Evolutionary conservation across 2,329 filamentous ascomycete genomes (phyloP), one percentile per base, ranked within the genome.

Genomic region (Hymenoscyphus albidus): DNA sequence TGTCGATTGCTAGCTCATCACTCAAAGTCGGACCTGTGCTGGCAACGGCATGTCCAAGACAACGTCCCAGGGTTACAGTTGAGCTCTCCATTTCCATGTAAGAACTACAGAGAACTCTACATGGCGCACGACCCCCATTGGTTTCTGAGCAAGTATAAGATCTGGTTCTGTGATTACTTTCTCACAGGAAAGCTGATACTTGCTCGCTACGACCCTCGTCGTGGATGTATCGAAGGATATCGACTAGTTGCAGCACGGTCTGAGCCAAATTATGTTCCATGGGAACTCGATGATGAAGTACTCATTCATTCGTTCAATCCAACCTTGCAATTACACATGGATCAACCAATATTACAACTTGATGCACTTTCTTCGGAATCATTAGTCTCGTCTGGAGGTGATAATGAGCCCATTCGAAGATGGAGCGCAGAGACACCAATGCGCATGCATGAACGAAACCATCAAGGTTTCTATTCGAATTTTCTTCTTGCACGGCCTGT

Each of bases 121-220:
- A 79, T 83, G 54, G 82, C 87, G 22, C 90, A 95, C 74, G 84
- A 95, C 68, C 88, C 89, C 0, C 86, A 88, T 71, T 97, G 93
- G 93, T 97, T 96, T 72, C 80, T 97, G 0, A 82, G 91, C 0
- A 86, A 85, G 61, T 82, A 91, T 74, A 93, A 91, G 76, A 80
- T 97, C 68, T 97, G 93, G 93, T 94, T 97, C 73, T 85, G 87
- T 65, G 92, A 97, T 76, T 83, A 81, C 1, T 83, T 88, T 38
- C 82, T 92, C 58, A 88, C 84, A 1, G 93, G 93, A 0, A 90
- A 89, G 74, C 77, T 97, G 54, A 82, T 96, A 32, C 73, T 97
- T 48, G 83, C 84, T n/a, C 87, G 90, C 13, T 97, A 93, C 73
- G 87, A 97, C 74, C 84, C 87, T 57, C 78, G 84, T 3, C 82